Evolutionary conservation across 768 basidiomycete species (phyloP).

Genomic region (Podaxis sp.): DNA sequence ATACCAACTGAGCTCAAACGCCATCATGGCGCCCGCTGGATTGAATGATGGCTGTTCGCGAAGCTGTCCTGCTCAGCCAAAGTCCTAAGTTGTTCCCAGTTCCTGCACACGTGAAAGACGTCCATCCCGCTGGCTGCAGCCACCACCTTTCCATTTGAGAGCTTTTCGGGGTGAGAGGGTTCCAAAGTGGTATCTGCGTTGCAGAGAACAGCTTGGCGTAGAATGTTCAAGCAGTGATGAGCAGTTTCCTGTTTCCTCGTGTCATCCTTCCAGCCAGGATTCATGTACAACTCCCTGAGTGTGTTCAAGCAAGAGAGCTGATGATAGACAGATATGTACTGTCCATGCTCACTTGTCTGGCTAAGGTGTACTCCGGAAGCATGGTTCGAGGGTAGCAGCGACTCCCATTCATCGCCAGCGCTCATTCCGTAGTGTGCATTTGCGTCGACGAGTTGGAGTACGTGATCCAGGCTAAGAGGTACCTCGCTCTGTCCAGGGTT

Average conservation of each 20-base stretch:
- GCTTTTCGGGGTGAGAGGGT: slow-evolving; percentile 8
- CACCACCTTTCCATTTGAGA: slow-evolving; percentile 2
- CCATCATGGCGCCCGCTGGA: background rate
- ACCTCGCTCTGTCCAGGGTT: slow-evolving; percentile 1
- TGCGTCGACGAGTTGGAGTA: slow-evolving; percentile 2
- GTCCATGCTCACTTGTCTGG: background rate
- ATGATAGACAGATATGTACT: slow-evolving; percentile 12
- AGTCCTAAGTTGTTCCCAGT: slow-evolving; percentile 16
- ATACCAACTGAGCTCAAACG: slow-evolving; percentile 3
- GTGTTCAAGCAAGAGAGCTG: slow-evolving; percentile 14
- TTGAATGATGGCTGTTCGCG: slow-evolving; percentile 1
- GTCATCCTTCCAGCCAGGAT: slow-evolving; percentile 10
- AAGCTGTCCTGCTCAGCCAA: slow-evolving; percentile 10
- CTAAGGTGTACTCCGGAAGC: slow-evolving; percentile 3
- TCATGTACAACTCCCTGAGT: slow-evolving; percentile 10
- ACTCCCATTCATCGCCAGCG: slow-evolving; percentile 11
- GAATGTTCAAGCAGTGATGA: slow-evolving; percentile 13
- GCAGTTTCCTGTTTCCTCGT: background rate
- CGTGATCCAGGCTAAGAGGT: background rate
- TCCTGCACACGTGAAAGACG: slow-evolving; percentile 15
- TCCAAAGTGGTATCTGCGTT: slow-evolving; percentile 16
- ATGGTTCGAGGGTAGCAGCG: slow-evolving; percentile 12
- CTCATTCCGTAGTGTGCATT: slow-evolving; percentile 14
- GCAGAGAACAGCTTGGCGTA: slow-evolving; percentile 17
- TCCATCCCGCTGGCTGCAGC: slow-evolving; percentile 12